Base-by-base conservation (phyloP, 257 asterid species). In the Solanum lignicaule region DNA sequence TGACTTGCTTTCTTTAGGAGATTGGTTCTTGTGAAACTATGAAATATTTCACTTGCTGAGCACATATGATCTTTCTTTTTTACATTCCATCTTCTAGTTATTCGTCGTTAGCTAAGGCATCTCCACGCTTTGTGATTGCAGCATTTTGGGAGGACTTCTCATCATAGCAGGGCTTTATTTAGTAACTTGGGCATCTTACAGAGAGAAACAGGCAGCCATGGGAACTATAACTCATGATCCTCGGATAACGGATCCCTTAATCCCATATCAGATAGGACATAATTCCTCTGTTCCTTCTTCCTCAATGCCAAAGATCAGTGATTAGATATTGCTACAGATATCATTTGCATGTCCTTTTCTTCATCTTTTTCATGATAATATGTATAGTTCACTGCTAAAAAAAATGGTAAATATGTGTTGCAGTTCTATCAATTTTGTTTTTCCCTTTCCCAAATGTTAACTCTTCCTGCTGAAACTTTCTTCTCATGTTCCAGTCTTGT, bases 181-280 rank as follows among this genome's bases (percentile, higher is more conserved):
- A 94, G 99, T 97, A 76, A 97, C 99, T 15, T 95, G 98, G 98
- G 98, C 98, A 79, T 95, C 99, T 12, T 86, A 91, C 88, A 90
- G 92, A 88, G 98, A 94, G 71, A 94, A 52, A 88, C 94, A 90
- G 74, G 91, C 90, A 38, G n/a, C 88, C 32, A 46, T 21, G 20
- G 93, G 92, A 83, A 88, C 73, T 39, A 85, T 87, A 32, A 86
- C 89, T 46, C 93, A 88, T 39, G 62, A 90, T 16, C 31, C 92
- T 82, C 92, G 93, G 74, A 83, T 93, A 11, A 79, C 94, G 15
- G 98, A 95, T 36, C 90, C 95, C 6, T 91, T 91, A 31, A 85
- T 91, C 52, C 90, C 98, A 5, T 91, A 84, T 86, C 94, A 92
- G 94, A 43, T 89, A 21, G 97, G 95, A 88, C 91, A 88, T 87